Evolutionary conservation across 345 rosid species (phyloP).

Genomic region (Eucalyptus paniculata): DNA sequence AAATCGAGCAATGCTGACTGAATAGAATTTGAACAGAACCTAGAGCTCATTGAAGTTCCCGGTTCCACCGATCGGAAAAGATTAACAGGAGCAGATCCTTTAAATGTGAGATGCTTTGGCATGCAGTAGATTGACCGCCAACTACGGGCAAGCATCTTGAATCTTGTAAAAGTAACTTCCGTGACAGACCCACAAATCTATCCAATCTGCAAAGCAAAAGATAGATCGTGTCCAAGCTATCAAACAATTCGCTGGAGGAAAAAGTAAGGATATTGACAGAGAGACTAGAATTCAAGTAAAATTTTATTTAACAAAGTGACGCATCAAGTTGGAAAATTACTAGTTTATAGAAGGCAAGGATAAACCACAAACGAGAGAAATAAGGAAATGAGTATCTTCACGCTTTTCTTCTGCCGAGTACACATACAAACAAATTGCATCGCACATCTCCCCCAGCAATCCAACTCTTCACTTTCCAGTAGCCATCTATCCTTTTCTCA

Average conservation of each 20-base stretch:
- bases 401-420: not conserved
- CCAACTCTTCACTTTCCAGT: not conserved
- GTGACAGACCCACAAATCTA: slow-evolving; percentile 94
- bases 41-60: slow-evolving; percentile 90
- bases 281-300: too few relatives aligned
- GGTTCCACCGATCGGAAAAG: slow-evolving; percentile 72
- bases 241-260: not conserved
- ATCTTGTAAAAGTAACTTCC: slow-evolving; percentile 89
- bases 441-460: not conserved
- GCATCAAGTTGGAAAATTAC: not conserved
- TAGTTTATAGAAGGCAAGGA: not conserved
- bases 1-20: slow-evolving; percentile 85
- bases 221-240: not conserved
- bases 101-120: slow-evolving; percentile 76
- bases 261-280: not conserved
- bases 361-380: not conserved
- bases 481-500: not conserved
- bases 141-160: slow-evolving; percentile 95
- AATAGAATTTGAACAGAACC: slow-evolving; percentile 89
- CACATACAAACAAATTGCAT: not conserved
- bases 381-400: not conserved
- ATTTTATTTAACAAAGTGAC: not conserved
- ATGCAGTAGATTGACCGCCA: slow-evolving; percentile 93
- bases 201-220: slow-evolving; percentile 44
- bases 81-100: slow-evolving; percentile 44